Conservation (phyloP, 2,329 filamentous ascomycete species). For the Dryadomyces quercus-mongolicae region DNA sequence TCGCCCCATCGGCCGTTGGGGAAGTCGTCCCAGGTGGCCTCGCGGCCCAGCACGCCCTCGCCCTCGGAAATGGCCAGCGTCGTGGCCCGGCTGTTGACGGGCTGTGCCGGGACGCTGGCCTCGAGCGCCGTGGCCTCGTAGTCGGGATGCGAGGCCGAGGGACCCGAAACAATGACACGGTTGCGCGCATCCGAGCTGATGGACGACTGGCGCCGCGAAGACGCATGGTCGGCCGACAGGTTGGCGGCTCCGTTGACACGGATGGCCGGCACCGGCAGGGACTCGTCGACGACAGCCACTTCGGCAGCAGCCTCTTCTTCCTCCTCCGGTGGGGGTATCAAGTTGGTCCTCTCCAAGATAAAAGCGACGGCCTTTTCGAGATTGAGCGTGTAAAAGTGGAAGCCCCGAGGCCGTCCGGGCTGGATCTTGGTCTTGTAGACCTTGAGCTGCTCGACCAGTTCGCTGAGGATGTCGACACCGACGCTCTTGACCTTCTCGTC, state of each 20-base stretch:
- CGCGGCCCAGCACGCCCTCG: conserved; percentile 74
- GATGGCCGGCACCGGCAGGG: conserved; percentile 31
- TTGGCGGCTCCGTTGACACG: conserved; percentile 35
- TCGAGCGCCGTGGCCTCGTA: conserved; percentile 66
- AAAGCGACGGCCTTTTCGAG: conserved; percentile 92
- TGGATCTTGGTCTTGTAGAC: conserved; percentile 39
- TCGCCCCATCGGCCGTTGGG: conserved; percentile 98
- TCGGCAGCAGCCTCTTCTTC: conserved; percentile 35
- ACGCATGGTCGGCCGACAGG: conserved; percentile 21
- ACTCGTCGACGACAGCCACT: conserved; percentile 37
- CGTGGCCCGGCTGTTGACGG: conserved; percentile 67
- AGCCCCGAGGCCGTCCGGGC: conserved; percentile 53
- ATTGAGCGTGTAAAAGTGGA: conserved; percentile 97
- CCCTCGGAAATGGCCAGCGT: conserved; percentile 91
- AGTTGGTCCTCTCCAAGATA: conserved; percentile 71
- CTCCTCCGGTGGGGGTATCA: conserved; percentile 63
- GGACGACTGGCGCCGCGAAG: conserved; percentile 57
- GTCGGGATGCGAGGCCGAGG: conserved; percentile 44
- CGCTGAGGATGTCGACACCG: conserved; percentile 70
- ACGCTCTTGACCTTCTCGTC: conserved; percentile 72
- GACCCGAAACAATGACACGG: conserved; percentile 66
- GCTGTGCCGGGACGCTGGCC: conserved; percentile 61
- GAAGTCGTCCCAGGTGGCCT: conserved; percentile 98
- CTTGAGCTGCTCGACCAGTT: conserved; percentile 71
- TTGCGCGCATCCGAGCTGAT: conserved; percentile 80